Conservation (phyloP, 1,139 yeast genomes). For the Geotrichum cucujoidarum region DNA sequence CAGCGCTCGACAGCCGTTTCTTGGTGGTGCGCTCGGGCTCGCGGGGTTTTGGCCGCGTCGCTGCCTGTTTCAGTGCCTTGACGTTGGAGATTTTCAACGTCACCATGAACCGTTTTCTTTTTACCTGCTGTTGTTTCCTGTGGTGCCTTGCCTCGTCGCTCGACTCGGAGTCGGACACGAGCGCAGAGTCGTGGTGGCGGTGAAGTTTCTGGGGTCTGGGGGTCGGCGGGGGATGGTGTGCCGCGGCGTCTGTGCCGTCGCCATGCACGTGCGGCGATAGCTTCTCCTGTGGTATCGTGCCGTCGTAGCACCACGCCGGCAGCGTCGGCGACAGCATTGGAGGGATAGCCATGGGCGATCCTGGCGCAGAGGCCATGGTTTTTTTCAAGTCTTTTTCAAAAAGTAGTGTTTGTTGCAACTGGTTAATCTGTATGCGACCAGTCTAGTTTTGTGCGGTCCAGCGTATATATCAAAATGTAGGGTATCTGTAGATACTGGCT, state of each 20-base stretch:
- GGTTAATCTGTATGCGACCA: no score
- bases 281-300: background rate
- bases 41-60: background rate
- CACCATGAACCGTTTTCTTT: constrained; percentile 9
- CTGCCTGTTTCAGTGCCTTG: background rate
- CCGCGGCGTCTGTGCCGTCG: no score
- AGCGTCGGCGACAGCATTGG: constrained; percentile 17
- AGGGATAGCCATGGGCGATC: constrained; percentile 8
- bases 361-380: background rate
- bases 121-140: background rate
- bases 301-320: constrained; percentile 14
- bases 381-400: no score
- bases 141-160: background rate
- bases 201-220: background rate
- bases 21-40: no score
- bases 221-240: background rate
- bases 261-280: background rate
- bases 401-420: no score
- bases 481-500: no score
- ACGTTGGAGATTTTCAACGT: constrained; percentile 8
- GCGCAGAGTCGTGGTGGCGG: background rate
- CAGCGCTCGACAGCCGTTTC: background rate
- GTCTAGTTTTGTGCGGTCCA: no score
- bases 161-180: background rate
- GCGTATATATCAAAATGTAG: no score